Evolutionary conservation across 2,329 filamentous ascomycete species (phyloP).

Genomic region (Cercospora citrullina): DNA sequence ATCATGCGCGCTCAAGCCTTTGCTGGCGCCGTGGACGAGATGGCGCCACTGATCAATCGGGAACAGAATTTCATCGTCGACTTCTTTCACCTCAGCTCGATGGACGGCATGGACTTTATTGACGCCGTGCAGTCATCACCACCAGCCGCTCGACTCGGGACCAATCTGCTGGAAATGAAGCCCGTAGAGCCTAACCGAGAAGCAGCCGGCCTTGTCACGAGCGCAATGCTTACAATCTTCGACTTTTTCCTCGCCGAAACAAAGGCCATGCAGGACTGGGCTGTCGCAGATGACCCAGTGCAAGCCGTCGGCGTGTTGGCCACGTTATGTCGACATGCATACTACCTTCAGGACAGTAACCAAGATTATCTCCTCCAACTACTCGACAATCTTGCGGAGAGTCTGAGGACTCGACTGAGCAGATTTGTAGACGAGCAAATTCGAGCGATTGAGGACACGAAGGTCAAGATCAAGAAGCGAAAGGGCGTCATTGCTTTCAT

Average conservation of each 20-base stretch:
- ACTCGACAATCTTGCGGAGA: conserved; percentile 68
- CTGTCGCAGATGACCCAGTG: conserved; percentile 75
- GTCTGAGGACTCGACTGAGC: conserved; percentile 72
- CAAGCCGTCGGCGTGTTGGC: conserved; percentile 88
- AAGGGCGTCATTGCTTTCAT: conserved; percentile 96
- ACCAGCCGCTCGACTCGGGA: conserved; percentile 68
- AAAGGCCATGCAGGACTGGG: conserved; percentile 80
- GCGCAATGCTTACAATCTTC: conserved; percentile 86
- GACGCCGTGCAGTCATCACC: conserved; percentile 69
- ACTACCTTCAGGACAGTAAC: conserved; percentile 81
- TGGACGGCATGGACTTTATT: conserved; percentile 77
- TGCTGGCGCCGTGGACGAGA: conserved; percentile 74
- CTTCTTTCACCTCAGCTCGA: conserved; percentile 90
- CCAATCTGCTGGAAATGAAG: conserved; percentile 71
- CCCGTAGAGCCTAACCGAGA: conserved; percentile 86
- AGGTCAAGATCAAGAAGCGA: conserved; percentile 98
- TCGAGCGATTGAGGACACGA: conserved; percentile 93
- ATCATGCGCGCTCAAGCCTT: conserved; percentile 77
- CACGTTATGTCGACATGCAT: conserved; percentile 74
- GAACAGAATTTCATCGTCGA: conserved; percentile 98
- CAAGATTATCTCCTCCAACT: conserved; percentile 88
- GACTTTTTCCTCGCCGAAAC: conserved; percentile 77
- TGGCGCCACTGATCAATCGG: conserved; percentile 78
- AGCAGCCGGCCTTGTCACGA: conserved; percentile 79
- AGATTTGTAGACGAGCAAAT: conserved; percentile 95